Evolutionary conservation across 192 early-diverging fungal genomes (phyloP), one percentile per base, ranked within the genome.

Genomic region (Dissophora ornata): DNA sequence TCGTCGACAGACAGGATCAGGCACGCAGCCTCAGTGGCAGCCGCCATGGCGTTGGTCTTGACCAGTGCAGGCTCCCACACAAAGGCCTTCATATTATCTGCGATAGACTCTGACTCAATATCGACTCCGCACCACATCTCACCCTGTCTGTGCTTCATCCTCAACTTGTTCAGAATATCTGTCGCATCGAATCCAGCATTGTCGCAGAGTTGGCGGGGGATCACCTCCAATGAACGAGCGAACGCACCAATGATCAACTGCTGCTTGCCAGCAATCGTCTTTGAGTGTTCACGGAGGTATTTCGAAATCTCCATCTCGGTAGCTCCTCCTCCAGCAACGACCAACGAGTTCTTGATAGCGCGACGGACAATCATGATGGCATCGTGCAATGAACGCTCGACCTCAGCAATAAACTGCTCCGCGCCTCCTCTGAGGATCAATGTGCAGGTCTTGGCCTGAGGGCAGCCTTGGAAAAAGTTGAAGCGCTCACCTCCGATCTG

Each of bases 301-400:
- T 91, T 95, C 41, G 95, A 96, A 12, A 99, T 67, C 68, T 98
- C 96, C 96, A 99, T 99, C 87, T 99, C 97, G 29, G 92, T 93
- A 10, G 97, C 94, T 78, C 97, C 97, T 56, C 97, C 97, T 71
- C 97, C 97, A 70, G 96, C 96, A 81, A 99, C 97, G 9, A 98
- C 89, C 24, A 89, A 71, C 81, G 96, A 95, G 91, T 94, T 97
- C 83, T 96, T 97, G 85, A 99, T 94, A 18, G 95, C 93, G 57
- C 97, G 87, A 56, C 95, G 89, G 50, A 99, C 97, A 87, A 99
- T 95, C 97, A 99, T 99, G 75, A 99, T 99, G 32, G 97, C 96
- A 83, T 99, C 97, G 83, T 99, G 97, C 81, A 99, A 84, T 71
- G 89, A 91, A 62, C 97, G 86, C 84, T 98, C 96, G 10, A 99